Conservation (phyloP, 495 filamentous ascomycete genomes). For the Rhypophila decipiens region DNA sequence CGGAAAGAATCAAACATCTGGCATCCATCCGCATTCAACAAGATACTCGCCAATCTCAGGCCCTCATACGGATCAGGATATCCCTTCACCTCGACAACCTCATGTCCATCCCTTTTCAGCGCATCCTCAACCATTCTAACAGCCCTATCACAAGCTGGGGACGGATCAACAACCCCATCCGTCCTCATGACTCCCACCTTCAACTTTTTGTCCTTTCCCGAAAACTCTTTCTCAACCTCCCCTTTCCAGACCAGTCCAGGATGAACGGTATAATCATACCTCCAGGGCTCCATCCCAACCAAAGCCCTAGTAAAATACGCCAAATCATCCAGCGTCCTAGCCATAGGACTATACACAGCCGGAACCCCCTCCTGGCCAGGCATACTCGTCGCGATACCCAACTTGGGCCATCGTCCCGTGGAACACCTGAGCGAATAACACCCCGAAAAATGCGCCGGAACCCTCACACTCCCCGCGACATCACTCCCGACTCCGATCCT, state of each 20-base stretch:
- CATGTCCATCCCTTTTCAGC: constrained; percentile 65
- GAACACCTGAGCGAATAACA: constrained; percentile 87
- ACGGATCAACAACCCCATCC: constrained; percentile 83
- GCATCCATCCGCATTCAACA: constrained; percentile 85
- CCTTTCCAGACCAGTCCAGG: constrained; percentile 77
- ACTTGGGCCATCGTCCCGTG: constrained; percentile 93
- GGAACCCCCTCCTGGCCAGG: constrained; percentile 88
- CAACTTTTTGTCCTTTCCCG: constrained; percentile 47
- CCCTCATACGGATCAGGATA: constrained; percentile 65
- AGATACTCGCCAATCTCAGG: constrained; percentile 70
- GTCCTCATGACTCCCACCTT: constrained; percentile 71
- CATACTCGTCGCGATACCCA: constrained; percentile 83
- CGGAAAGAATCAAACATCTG: constrained; percentile 72
- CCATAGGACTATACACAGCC: constrained; percentile 90
- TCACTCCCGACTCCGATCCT: constrained; percentile 94
- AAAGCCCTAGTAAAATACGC: constrained; percentile 77
- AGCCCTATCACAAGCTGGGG: constrained; percentile 77
- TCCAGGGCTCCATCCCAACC: constrained; percentile 84
- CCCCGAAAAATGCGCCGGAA: constrained; percentile 83
- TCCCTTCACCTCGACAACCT: constrained; percentile 60
- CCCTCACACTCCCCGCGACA: constrained; percentile 86
- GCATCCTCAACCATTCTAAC: constrained; percentile 63
- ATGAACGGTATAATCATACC: constrained; percentile 80
- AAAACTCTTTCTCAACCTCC: constrained; percentile 51
- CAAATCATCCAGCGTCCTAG: constrained; percentile 78